Conservation (phyloP, 202 grass and related monocot genomes). For the Panicum hallii region DNA sequence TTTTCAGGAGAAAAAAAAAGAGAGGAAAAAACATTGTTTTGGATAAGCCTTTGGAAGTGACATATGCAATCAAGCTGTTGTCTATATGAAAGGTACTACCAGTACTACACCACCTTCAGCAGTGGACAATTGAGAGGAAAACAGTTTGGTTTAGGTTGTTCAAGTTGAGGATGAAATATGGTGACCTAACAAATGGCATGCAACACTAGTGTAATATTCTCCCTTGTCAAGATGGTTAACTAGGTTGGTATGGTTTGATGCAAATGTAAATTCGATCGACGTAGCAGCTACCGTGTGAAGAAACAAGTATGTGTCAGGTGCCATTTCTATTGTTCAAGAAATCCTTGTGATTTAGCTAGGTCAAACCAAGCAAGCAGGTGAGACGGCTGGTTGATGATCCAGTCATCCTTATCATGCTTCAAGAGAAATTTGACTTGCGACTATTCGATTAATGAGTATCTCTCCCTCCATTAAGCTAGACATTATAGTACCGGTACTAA, state of each 20-base stretch:
- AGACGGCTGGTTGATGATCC: neutral
- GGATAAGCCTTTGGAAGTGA: conserved; percentile 36
- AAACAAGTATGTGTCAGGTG: neutral
- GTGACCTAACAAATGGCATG: conserved; percentile 2
- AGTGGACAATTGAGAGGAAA: neutral
- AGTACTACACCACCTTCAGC: neutral
- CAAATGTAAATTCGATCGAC: neutral
- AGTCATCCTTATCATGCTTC: conserved; percentile 13
- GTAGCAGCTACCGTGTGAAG: neutral
- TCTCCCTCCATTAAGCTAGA: neutral
- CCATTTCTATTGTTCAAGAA: neutral
- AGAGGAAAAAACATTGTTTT: neutral
- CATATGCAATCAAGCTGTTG: conserved; percentile 38
- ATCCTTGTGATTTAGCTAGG: neutral
- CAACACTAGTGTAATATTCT: neutral
- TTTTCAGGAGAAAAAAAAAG: neutral
- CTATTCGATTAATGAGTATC: conserved; percentile 16
- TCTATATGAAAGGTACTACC: neutral
- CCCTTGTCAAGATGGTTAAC: neutral
- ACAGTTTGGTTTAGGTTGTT: neutral
- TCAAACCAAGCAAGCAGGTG: conserved; percentile 2
- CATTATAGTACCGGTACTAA: neutral
- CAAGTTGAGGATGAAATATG: neutral
- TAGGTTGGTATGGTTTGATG: neutral
- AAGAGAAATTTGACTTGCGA: conserved; percentile 29